A percentile compares a stretch with the other conserved stretches of the same genome.
Evolutionary conservation across 2,329 filamentous ascomycete species (phyloP).

Genomic region (Neocucurbitaria cava): DNA sequence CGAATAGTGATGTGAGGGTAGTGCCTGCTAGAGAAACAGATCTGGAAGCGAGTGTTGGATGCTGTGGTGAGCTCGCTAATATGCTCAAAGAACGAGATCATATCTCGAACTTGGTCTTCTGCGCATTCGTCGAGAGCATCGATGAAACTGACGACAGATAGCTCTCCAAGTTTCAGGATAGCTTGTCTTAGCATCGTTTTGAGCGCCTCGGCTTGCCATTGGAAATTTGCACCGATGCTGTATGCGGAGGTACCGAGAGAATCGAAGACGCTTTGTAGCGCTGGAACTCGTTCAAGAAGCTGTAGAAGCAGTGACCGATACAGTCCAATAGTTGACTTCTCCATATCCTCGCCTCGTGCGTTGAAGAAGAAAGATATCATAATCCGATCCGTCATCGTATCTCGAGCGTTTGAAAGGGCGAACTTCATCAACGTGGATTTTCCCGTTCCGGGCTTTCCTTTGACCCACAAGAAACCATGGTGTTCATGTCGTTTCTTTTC

Average conservation of each 20-base stretch:
- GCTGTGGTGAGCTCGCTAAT: conserved; percentile 38
- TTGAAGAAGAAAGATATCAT: conserved; percentile 30
- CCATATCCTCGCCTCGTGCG: conserved; percentile 11
- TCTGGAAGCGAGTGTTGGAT: background rate
- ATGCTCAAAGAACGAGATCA: conserved; percentile 54
- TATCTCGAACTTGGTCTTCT: conserved; percentile 49
- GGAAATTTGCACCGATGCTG: conserved; percentile 6
- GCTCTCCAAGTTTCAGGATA: conserved; percentile 2
- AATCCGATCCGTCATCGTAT: background rate
- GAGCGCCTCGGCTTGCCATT: conserved; percentile 14
- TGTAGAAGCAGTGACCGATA: conserved; percentile 31
- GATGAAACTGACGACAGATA: conserved; percentile 26
- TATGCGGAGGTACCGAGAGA: conserved; percentile 4
- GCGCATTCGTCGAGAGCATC: conserved; percentile 60
- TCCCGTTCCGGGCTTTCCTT: conserved; percentile 33
- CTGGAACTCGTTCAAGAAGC: conserved; percentile 13
- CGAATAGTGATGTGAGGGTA: conserved; percentile 53
- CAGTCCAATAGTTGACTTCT: conserved; percentile 23
- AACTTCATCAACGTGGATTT: conserved; percentile 54
- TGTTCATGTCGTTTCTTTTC: conserved; percentile 29
- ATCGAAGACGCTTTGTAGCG: conserved; percentile 2
- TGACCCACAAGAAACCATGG: conserved; percentile 34
- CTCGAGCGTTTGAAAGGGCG: conserved; percentile 19
- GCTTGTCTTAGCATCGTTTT: conserved; percentile 14
- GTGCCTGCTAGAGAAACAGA: conserved; percentile 45